A percentile compares a stretch with the other conserved stretches of the same genome.
phyloP scores from a whole-genome alignment of 495 filamentous ascomycete genomes.

The Aspergillus bertholletiae region DNA sequence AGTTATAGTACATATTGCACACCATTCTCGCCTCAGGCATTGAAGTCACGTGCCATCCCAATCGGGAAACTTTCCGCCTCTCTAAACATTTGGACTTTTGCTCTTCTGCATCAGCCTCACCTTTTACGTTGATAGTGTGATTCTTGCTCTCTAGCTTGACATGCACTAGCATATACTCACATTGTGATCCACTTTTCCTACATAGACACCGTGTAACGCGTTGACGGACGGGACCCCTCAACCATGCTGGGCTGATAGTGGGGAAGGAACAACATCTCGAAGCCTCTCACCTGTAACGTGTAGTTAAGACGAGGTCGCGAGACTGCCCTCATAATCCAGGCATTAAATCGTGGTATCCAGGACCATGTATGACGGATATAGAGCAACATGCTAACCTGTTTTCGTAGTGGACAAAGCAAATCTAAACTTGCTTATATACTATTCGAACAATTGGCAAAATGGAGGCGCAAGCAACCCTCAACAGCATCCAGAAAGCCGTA shows the following conservation, averaged over 20 bases:
- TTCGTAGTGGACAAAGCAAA: neutral
- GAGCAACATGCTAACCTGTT: neutral
- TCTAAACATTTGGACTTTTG: neutral
- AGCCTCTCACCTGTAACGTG: neutral
- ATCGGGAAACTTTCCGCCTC: neutral
- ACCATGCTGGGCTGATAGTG: neutral
- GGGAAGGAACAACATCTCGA: neutral
- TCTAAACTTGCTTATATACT: neutral
- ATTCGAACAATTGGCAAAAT: neutral
- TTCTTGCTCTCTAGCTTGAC: neutral
- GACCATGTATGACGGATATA: neutral
- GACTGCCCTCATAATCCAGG: neutral
- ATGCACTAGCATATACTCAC: neutral
- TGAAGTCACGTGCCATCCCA: neutral
- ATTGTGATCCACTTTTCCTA: neutral
- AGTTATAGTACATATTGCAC: too few relatives aligned
- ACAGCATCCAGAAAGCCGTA: constrained; percentile 41
- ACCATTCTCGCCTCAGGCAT: neutral
- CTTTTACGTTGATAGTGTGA: neutral
- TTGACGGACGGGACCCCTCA: neutral
- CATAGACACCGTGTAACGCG: neutral
- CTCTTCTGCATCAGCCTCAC: neutral
- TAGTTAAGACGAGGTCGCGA: neutral
- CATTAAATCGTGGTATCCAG: neutral
- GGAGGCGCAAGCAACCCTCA: constrained; percentile 16